Percentiles rank a stretch among this genome's conserved stretches.
phyloP scores from a whole-genome alignment of 225 moss, liverwort and hornwort species.

The Pseudisothecium myosuroides region DNA sequence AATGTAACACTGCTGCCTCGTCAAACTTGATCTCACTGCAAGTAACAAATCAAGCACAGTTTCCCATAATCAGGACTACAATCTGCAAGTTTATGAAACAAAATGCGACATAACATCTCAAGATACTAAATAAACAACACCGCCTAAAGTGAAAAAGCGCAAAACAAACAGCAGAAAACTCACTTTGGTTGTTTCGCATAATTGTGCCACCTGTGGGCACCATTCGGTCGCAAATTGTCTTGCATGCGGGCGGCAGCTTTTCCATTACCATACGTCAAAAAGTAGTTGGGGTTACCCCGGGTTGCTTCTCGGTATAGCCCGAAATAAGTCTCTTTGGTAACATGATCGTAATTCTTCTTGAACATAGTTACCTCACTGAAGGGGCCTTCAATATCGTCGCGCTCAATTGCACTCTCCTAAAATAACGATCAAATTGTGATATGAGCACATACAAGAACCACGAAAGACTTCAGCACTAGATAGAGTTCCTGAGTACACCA shows the following conservation, averaged over 20 bases:
- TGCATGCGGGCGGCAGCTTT: conserved; percentile 97
- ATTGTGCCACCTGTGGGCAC: conserved; percentile 99
- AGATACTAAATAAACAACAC: not conserved
- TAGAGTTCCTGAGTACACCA: not conserved
- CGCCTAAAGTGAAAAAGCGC: not conserved
- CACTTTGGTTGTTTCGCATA: conserved; percentile 94
- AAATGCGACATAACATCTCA: not conserved
- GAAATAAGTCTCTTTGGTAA: conserved; percentile 96
- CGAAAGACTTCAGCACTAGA: not conserved
- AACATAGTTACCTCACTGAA: conserved; percentile 99
- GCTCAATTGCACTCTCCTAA: conserved; percentile 97
- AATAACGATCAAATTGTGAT: not conserved
- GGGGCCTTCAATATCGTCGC: conserved; percentile 78
- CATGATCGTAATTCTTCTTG: conserved; percentile 99
- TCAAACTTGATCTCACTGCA: conserved; percentile 91
- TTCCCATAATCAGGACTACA: not conserved
- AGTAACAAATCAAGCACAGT: not conserved
- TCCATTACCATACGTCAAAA: conserved; percentile 95
- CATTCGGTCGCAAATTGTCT: conserved; percentile 86
- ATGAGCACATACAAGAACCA: not conserved
- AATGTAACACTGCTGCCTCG: conserved; percentile 96
- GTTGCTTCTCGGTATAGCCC: conserved; percentile 95
- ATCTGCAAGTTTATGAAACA: not conserved
- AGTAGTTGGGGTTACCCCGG: conserved; percentile 95
- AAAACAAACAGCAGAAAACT: not conserved